Evolutionary conservation across 129 eudicot genomes (phyloP), one percentile per base, ranked within the genome.

Genomic region (Ambrosia artemisiifolia): DNA sequence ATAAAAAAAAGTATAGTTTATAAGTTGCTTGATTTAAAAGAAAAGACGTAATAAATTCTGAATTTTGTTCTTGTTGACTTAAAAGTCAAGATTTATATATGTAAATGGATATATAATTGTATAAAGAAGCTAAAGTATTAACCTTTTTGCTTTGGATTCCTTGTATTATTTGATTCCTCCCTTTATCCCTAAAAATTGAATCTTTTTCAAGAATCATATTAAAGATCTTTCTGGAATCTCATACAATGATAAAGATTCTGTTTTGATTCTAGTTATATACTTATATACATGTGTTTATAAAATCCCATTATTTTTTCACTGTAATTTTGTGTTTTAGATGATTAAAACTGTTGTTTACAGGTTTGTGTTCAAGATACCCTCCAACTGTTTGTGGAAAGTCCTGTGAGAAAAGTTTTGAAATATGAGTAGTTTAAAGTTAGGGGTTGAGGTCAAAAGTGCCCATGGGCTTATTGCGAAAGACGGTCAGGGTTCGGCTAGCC

Each of bases 381-480:
- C 65, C 43, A 48, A 40, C 28, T 76, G 80, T 63, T 72, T 78
- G 75, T 78, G 20, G 13, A 70, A 60, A 71, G 63, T 65, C 66
- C 66, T 75, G 65, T n/a, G 17, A 70, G 33, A 69, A 47, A 3
- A 12, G 33, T 53, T 2, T 63, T 32, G 17, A 42, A 11, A 60
- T 6, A 92, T 89, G 98, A 87, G 66, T 79, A 89, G 83, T 75
- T 79, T 89, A 67, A 93, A 89, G 91, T 86, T 93, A 46, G 98
- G 91, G 12, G 98, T 93, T 33, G 96, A 89, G 78, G 92, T 93
- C 18, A 82, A 82, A 24, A 68, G 95, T 7, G 98, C 95, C 42
- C 90, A 89, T 74, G 90, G 84, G 74, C 90, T 93, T 38, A 55
- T 89, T 67, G 74, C 96, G 7, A 93, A 89, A 87, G 96, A 93